Evolutionary conservation across 2,329 filamentous ascomycete genomes (phyloP).

Genomic region (Mariannaea sp.): DNA sequence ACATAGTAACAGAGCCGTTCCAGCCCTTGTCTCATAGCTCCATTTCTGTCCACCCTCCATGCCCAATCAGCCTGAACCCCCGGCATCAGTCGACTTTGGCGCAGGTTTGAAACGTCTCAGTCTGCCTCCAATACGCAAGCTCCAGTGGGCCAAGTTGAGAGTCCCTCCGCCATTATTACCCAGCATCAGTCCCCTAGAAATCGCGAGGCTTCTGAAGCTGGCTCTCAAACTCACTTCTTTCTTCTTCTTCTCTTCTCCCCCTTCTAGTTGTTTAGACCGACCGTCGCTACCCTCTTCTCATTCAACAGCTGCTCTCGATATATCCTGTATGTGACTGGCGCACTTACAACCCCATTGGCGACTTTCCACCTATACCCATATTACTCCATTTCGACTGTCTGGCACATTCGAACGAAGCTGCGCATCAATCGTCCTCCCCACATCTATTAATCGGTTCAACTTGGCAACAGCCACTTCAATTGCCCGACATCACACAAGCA

Average conservation of each 20-base stretch:
- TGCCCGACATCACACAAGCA: neutral
- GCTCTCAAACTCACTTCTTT: constrained; percentile 19
- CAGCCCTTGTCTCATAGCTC: neutral
- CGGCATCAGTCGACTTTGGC: constrained; percentile 38
- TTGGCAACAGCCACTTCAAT: neutral
- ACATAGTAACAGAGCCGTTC: neutral
- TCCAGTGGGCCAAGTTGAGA: constrained; percentile 12
- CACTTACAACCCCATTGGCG: constrained; percentile 25
- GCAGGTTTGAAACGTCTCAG: constrained; percentile 53
- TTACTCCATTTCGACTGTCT: constrained; percentile 9
- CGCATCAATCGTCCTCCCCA: neutral
- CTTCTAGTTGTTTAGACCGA: no score
- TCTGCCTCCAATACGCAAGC: constrained; percentile 24
- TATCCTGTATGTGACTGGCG: constrained; percentile 34
- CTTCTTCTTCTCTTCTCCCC: constrained; percentile 17
- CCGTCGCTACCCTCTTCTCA: constrained; percentile 10
- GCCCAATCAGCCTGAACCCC: constrained; percentile 28
- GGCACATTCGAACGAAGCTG: constrained; percentile 18
- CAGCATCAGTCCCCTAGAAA: constrained; percentile 15
- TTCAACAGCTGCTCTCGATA: neutral
- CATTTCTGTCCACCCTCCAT: neutral
- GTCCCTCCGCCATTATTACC: constrained; percentile 15
- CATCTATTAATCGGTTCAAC: neutral
- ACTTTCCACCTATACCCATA: constrained; percentile 12
- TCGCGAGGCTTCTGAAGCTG: constrained; percentile 40